Conservation (phyloP, 805 yeast species). For the Cyberlindnera nakhonratchasimensis region DNA sequence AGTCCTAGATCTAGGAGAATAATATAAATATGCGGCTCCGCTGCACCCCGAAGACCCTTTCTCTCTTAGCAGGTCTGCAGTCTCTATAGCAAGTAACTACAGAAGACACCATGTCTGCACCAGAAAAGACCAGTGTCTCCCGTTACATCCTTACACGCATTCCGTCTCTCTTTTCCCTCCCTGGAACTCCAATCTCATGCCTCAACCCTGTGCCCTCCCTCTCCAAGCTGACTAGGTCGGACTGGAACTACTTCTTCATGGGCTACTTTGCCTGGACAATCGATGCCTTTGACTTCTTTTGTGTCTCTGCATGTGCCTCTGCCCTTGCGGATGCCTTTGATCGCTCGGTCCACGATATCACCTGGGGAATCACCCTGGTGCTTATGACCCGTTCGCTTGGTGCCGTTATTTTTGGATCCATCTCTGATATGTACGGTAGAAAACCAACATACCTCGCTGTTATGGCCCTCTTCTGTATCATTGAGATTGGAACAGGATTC, state of each 20-base stretch:
- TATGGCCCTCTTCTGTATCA: conserved; percentile 45
- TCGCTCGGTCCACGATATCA: conserved; percentile 44
- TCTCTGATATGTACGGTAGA: conserved; percentile 63
- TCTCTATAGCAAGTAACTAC: not conserved
- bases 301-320: conserved; percentile 53
- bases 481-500: conserved; percentile 67
- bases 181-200: conserved; percentile 24
- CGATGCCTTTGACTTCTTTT: conserved; percentile 71
- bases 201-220: conserved; percentile 45
- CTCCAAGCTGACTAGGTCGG: conserved; percentile 32
- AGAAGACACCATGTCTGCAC: not conserved
- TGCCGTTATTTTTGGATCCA: conserved; percentile 59
- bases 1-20: too few relatives aligned
- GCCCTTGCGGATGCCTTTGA: conserved; percentile 48
- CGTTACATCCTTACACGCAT: conserved; percentile 26
- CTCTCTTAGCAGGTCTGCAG: not conserved
- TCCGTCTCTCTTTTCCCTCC: conserved; percentile 27
- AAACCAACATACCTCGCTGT: conserved; percentile 61
- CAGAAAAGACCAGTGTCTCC: conserved; percentile 3
- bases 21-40: too few relatives aligned
- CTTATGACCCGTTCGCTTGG: conserved; percentile 69
- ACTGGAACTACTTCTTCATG: conserved; percentile 57
- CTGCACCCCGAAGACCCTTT: too few relatives aligned
- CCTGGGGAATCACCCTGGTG: conserved; percentile 73
- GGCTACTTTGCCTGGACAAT: conserved; percentile 68